These are phyloP conservation scores for Ganoderma meredithae DNA, from an alignment of 1,284 basidiomycete species.

Conservation along the genomic window DNA sequence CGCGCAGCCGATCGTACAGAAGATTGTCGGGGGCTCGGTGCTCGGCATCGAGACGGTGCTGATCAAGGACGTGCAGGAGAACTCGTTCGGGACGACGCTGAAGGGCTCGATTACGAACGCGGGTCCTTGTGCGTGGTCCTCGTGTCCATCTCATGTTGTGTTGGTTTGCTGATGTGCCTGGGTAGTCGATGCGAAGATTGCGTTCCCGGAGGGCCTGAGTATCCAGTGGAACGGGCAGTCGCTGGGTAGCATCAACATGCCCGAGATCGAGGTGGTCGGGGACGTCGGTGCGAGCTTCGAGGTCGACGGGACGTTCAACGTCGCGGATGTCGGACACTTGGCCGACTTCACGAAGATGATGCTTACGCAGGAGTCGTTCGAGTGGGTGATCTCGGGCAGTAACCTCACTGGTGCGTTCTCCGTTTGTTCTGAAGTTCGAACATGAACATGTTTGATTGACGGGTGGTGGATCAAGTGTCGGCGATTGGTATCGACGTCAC, in stretches of 20 bases:
- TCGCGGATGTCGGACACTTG: conserved; percentile 66
- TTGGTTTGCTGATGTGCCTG: conserved; percentile 16
- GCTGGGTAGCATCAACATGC: conserved; percentile 72
- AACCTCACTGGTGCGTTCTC: conserved; percentile 56
- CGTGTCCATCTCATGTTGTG: not conserved
- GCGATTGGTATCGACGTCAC: conserved; percentile 69
- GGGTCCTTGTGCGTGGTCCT: conserved; percentile 67
- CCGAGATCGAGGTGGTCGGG: conserved; percentile 60
- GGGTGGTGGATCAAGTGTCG: conserved; percentile 39
- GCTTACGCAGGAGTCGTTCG: conserved; percentile 73
- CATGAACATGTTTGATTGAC: not conserved
- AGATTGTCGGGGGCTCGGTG: conserved; percentile 67
- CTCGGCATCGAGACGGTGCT: conserved; percentile 66
- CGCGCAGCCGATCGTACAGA: conserved; percentile 83
- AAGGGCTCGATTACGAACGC: conserved; percentile 76
- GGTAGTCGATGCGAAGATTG: conserved; percentile 74
- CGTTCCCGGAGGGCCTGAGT: conserved; percentile 69
- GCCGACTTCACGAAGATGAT: conserved; percentile 73
- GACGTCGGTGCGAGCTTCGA: conserved; percentile 72
- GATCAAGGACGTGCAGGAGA: conserved; percentile 64
- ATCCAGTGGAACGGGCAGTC: conserved; percentile 68
- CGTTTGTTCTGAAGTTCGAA: not conserved
- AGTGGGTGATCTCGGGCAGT: conserved; percentile 77
- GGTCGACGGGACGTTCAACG: conserved; percentile 62
- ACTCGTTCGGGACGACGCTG: conserved; percentile 66